Evolutionary conservation across 345 rosid genomes (phyloP).

Genomic region (Acer yangbiense): DNA sequence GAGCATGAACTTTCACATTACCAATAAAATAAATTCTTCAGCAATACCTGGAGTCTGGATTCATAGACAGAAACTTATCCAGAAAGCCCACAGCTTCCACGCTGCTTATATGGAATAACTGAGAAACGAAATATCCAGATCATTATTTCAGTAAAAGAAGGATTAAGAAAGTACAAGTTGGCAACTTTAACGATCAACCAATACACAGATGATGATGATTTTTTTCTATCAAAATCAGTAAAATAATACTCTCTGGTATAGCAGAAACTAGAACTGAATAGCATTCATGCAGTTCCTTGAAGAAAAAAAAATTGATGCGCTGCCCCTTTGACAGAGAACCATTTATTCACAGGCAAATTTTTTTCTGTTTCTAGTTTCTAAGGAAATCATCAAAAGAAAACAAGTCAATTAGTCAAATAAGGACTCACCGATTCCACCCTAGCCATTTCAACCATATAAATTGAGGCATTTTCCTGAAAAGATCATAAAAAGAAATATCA

Average conservation of each 20-base stretch:
- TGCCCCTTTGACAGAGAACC: background rate
- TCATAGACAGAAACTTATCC: constrained; percentile 83
- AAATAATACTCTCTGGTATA: background rate
- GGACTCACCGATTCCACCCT: constrained; percentile 75
- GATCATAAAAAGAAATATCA: constrained; percentile 17
- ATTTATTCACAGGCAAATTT: background rate
- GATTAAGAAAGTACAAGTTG: background rate
- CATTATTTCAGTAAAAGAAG: constrained; percentile 5
- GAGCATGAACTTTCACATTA: background rate
- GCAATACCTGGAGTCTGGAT: constrained; percentile 76
- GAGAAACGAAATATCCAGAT: constrained; percentile 31
- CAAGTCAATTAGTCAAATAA: constrained; percentile 13
- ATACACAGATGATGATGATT: background rate
- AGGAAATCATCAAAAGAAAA: constrained; percentile 14
- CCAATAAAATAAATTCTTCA: constrained; percentile 17
- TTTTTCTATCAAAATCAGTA: background rate
- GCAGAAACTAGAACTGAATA: background rate
- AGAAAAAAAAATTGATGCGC: background rate
- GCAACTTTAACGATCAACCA: background rate
- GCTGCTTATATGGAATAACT: constrained; percentile 79
- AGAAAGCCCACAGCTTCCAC: constrained; percentile 76
- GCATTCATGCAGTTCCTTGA: background rate
- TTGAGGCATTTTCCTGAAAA: constrained; percentile 78
- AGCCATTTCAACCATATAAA: constrained; percentile 97
- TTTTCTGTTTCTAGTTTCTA: constrained; percentile 1